Base-by-base conservation (phyloP, 768 basidiomycete species). In the Russula compacta region DNA sequence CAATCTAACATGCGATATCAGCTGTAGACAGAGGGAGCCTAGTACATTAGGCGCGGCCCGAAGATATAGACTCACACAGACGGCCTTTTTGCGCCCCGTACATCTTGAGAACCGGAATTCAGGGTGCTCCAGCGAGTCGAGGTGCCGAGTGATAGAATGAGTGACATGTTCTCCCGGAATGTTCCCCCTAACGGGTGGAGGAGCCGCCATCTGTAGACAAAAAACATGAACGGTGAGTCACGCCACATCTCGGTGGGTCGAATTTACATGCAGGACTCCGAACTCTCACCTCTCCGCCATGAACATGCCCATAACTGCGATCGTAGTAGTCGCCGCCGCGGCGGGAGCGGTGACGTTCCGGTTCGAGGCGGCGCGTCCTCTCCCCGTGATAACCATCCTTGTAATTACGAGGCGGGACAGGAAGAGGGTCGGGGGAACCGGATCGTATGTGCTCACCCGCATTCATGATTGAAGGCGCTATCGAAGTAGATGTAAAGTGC, bases 51-150 rank as follows among this genome's bases (percentile, higher is more conserved):
- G 12, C n/a, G n/a, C n/a, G n/a, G n/a, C 24, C n/a, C 42, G 40
- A 39, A 17, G n/a, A 57, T 44, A 12, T 19, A 36, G 32, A 57
- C 65, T 52, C 58, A 66, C 65, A 57, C 74, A 74, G 2, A 81
- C 68, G 6, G 79, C 80, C 68, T 78, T 80, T 54, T 77, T 71
- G 53, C 69, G 71, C 14, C 79, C 79, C 17, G 68, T 76, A 68
- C 79, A 81, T 48, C 74, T 74, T 10, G 76, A 77, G 60, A 76
- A 77, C 68, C 74, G 75, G 71, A 69, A 74, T 14, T 61, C 15
- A 21, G 63, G 63, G 29, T 64, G 63, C n/a, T 55, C 53, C 8
- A 33, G 42, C 19, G 62, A 24, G 14, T 55, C 29, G 29, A 39
- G n/a, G 33, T 10, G 47, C 53, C 54, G 43, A 1, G 32, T 33